Evolutionary conservation across 2,329 filamentous ascomycete species (phyloP).

Genomic region (Fusarium proliferatum): DNA sequence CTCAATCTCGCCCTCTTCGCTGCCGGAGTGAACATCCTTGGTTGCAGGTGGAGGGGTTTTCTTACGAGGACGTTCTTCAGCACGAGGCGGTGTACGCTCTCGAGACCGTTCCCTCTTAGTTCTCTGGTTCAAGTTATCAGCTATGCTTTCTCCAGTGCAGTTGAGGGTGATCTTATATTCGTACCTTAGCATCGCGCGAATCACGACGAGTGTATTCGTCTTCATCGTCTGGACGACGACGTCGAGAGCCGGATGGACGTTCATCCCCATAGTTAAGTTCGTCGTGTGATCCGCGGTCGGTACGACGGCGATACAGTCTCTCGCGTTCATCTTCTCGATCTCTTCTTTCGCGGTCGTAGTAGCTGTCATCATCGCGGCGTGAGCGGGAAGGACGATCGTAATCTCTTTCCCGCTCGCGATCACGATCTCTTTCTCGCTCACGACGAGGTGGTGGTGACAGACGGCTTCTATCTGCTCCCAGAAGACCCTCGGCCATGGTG

Average conservation of each 20-base stretch:
- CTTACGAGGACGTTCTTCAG: slow-evolving; percentile 65
- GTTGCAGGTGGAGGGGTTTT: slow-evolving; percentile 62
- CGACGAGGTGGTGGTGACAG: slow-evolving; percentile 50
- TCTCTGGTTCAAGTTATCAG: slow-evolving; percentile 59
- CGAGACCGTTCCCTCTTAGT: slow-evolving; percentile 67
- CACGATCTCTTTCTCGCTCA: slow-evolving; percentile 30
- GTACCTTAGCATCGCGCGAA: slow-evolving; percentile 75
- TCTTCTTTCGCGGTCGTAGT: slow-evolving; percentile 87
- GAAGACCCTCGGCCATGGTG: slow-evolving; percentile 72
- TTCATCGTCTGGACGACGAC: slow-evolving; percentile 83
- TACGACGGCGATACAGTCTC: slow-evolving; percentile 83
- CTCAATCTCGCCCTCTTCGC: slow-evolving; percentile 98
- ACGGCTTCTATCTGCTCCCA: slow-evolving; percentile 64
- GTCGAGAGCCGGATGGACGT: slow-evolving; percentile 72
- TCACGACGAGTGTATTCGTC: slow-evolving; percentile 73
- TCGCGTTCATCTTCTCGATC: slow-evolving; percentile 93
- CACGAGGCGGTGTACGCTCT: slow-evolving; percentile 69
- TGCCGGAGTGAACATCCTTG: slow-evolving; percentile 75
- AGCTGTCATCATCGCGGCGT: slow-evolving; percentile 71
- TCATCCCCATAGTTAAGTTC: slow-evolving; percentile 92
- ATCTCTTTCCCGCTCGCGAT: slow-evolving; percentile 49
- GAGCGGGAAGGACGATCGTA: slow-evolving; percentile 63
- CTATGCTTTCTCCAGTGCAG: background rate
- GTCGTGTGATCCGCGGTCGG: slow-evolving; percentile 80
- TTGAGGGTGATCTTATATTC: slow-evolving; percentile 16